Percentiles rank a stretch among this genome's conserved stretches.
These are phyloP conservation scores for Stachybotrys echinatus DNA, from an alignment of 2,329 filamentous ascomycete species.

Conservation along the genomic window DNA sequence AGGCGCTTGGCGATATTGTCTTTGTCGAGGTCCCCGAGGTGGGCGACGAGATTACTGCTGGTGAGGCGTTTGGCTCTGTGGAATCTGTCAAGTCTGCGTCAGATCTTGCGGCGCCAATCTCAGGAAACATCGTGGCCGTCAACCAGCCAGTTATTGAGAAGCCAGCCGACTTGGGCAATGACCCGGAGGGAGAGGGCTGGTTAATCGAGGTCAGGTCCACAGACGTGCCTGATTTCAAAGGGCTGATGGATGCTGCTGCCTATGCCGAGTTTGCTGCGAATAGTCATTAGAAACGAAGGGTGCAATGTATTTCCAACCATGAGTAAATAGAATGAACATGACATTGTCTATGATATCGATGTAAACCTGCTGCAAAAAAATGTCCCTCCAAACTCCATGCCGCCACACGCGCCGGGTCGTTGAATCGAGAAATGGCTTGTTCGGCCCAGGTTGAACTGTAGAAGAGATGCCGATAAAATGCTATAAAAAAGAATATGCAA, in stretches of 20 bases:
- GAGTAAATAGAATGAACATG: neutral
- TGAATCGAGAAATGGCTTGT: no score
- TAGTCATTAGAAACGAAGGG: neutral
- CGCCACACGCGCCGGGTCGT: no score
- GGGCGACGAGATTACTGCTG: slow-evolving; percentile 58
- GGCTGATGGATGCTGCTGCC: slow-evolving; percentile 64
- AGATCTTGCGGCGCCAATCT: slow-evolving; percentile 78
- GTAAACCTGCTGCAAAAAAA: no score
- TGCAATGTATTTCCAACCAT: neutral
- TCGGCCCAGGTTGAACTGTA: slow-evolving; percentile 2
- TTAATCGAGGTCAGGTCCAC: slow-evolving; percentile 71
- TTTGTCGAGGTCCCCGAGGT: slow-evolving; percentile 78
- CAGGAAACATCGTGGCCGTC: slow-evolving; percentile 63
- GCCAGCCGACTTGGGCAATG: slow-evolving; percentile 72
- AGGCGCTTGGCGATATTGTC: slow-evolving; percentile 83
- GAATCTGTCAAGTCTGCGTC: slow-evolving; percentile 91
- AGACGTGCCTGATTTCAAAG: slow-evolving; percentile 52
- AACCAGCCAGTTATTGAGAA: slow-evolving; percentile 69
- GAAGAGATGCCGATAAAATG: no score
- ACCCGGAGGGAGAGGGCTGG: slow-evolving; percentile 75
- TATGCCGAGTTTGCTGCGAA: slow-evolving; percentile 38
- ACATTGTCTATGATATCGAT: neutral
- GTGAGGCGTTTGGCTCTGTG: slow-evolving; percentile 79
- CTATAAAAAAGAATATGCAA: no score
- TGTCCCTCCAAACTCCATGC: slow-evolving; percentile 7